Evolutionary conservation across 805 yeast genomes (phyloP).

Genomic region (Yarrowia osloensis): DNA sequence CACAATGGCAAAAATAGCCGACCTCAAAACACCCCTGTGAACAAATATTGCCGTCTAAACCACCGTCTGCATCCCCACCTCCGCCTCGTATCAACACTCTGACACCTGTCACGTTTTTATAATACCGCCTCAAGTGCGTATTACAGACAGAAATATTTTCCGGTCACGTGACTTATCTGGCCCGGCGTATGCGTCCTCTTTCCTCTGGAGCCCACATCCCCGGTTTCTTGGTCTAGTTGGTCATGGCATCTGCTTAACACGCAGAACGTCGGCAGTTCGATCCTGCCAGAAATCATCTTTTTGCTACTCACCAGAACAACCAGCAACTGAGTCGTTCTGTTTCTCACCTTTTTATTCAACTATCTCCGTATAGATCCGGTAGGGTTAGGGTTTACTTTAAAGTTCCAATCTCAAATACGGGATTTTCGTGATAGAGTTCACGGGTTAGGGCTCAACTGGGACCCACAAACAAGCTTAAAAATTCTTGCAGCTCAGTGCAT

Average conservation of each 20-base stretch:
- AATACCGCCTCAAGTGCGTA: too few species aligned
- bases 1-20: too few species aligned
- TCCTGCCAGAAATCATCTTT: conserved; percentile 57
- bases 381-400: background rate
- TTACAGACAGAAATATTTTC: too few species aligned
- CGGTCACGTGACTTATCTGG: conserved; percentile 5
- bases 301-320: background rate
- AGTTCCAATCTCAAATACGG: too few species aligned
- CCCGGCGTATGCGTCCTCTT: background rate
- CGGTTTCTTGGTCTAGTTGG: conserved; percentile 83
- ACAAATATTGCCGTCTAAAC: too few species aligned
- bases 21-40: too few species aligned
- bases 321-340: too few species aligned
- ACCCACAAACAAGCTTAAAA: background rate
- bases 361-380: background rate
- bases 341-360: background rate
- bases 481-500: background rate
- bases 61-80: too few species aligned
- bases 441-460: background rate
- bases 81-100: too few species aligned
- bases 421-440: too few species aligned
- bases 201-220: too few species aligned
- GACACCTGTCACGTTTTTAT: too few species aligned
- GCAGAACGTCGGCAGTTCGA: conserved; percentile 99
- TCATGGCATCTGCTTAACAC: conserved; percentile 99